Conservation (phyloP, 306 rosid genomes). For the Rubus idaeus region DNA sequence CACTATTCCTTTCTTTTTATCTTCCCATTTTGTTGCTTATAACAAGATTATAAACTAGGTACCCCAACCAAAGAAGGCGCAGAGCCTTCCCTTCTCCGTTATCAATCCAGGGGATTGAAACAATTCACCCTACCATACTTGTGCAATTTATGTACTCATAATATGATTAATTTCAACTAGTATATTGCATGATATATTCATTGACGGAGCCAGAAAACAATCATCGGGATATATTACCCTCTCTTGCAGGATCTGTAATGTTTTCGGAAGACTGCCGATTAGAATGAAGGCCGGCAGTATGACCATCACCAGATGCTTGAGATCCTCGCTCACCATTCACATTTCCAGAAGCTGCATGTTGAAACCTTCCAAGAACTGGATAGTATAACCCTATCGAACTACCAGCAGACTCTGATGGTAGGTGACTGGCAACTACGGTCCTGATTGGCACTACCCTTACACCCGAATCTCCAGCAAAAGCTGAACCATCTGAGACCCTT, state of each 20-base stretch:
- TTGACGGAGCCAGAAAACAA: conserved; percentile 5
- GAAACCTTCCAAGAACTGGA: conserved; percentile 84
- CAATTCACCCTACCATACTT: not conserved
- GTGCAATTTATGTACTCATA: not conserved
- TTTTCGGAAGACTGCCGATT: conserved; percentile 43
- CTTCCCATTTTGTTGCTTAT: not conserved
- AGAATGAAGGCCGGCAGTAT: conserved; percentile 29
- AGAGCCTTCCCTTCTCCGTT: not conserved
- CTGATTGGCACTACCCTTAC: conserved; percentile 84
- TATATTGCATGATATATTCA: not conserved
- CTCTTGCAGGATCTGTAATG: conserved; percentile 55
- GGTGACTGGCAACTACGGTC: conserved; percentile 76
- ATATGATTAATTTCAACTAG: not conserved
- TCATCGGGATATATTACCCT: conserved; percentile 51
- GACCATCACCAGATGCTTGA: conserved; percentile 57
- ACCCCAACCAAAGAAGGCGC: not conserved
- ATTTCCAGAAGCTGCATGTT: conserved; percentile 59
- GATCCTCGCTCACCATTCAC: conserved; percentile 56
- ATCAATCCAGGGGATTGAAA: not conserved
- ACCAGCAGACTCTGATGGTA: conserved; percentile 70
- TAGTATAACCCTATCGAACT: conserved; percentile 75
- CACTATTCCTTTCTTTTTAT: not conserved
- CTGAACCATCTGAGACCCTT: conserved; percentile 50
- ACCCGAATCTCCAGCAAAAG: conserved; percentile 60
- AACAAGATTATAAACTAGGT: too few species aligned